These are phyloP conservation scores for Amanita subjunquillea DNA, from an alignment of 768 basidiomycete genomes.

Conservation along the genomic window DNA sequence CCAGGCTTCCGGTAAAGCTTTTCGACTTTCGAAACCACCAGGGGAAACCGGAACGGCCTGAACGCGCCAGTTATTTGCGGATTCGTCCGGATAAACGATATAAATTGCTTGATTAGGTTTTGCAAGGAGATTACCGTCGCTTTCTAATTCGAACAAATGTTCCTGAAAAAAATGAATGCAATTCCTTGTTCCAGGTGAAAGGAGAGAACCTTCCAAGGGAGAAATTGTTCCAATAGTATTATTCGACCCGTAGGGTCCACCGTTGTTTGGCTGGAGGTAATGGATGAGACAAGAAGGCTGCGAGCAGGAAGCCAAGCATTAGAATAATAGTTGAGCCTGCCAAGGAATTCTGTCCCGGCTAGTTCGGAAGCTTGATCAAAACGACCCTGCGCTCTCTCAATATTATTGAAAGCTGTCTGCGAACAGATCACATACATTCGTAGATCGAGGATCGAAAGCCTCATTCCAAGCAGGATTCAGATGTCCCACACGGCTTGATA, in stretches of 20 bases:
- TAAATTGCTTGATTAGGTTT: slow-evolving; percentile 58
- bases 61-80: slow-evolving; percentile 69
- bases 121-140: slow-evolving; percentile 28
- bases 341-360: slow-evolving; percentile 79
- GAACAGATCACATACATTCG: slow-evolving; percentile 51
- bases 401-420: neutral
- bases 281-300: slow-evolving; percentile 55
- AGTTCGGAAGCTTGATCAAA: slow-evolving; percentile 76
- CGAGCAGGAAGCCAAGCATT: slow-evolving; percentile 91
- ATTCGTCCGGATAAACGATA: slow-evolving; percentile 84
- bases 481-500: slow-evolving; percentile 72
- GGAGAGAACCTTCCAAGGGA: slow-evolving; percentile 74
- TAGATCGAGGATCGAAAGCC: slow-evolving; percentile 42
- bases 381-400: slow-evolving; percentile 33
- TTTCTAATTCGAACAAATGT: slow-evolving; percentile 85
- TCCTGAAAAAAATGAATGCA: slow-evolving; percentile 27
- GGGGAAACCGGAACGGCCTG: slow-evolving; percentile 82
- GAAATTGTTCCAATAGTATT: slow-evolving; percentile 68
- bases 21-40: slow-evolving; percentile 84
- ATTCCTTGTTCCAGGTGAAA: neutral
- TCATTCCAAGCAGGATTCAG: slow-evolving; percentile 96
- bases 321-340: slow-evolving; percentile 69
- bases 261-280: slow-evolving; percentile 41
- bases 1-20: slow-evolving; percentile 90
- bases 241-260: slow-evolving; percentile 70